A percentile compares a stretch with the other conserved stretches of the same genome.
Evolutionary conservation across 495 filamentous ascomycete species (phyloP).

Genomic region (Penicillium diatomitis): DNA sequence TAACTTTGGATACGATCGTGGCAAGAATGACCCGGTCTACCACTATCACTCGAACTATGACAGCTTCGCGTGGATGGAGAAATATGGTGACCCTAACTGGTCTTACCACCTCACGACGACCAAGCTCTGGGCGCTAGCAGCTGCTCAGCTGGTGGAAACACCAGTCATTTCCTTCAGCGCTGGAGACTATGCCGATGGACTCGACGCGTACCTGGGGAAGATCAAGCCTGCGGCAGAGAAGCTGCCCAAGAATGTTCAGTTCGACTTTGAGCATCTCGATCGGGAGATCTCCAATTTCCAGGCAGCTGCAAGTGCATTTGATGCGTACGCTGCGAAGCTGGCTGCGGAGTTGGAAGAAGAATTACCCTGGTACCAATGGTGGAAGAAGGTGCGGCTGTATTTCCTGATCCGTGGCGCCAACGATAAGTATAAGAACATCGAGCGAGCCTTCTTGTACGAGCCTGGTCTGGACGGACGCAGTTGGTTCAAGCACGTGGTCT

Average conservation of each 20-base stretch:
- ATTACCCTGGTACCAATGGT: slow-evolving; percentile 73
- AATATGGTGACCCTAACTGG: slow-evolving; percentile 54
- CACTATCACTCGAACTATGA: slow-evolving; percentile 78
- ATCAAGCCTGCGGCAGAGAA: slow-evolving; percentile 38
- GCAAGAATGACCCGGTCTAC: slow-evolving; percentile 46
- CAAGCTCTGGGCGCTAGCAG: slow-evolving; percentile 45
- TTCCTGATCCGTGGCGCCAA: slow-evolving; percentile 45
- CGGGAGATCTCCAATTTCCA: slow-evolving; percentile 39
- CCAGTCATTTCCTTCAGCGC: slow-evolving; percentile 41
- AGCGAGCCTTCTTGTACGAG: slow-evolving; percentile 51
- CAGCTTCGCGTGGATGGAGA: slow-evolving; percentile 67
- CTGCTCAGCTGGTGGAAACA: slow-evolving; percentile 38
- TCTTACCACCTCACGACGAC: slow-evolving; percentile 52
- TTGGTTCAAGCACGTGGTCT: slow-evolving; percentile 66
- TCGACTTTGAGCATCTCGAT: slow-evolving; percentile 40
- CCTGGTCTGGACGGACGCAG: slow-evolving; percentile 47
- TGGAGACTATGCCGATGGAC: slow-evolving; percentile 36
- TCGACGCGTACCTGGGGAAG: slow-evolving; percentile 43
- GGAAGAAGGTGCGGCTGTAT: slow-evolving; percentile 54
- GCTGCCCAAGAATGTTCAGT: slow-evolving; percentile 14
- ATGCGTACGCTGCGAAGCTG: slow-evolving; percentile 44
- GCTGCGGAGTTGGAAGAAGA: slow-evolving; percentile 38
- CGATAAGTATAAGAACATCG: slow-evolving; percentile 52
- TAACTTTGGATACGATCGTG: slow-evolving; percentile 48
- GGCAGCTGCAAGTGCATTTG: slow-evolving; percentile 39